Evolutionary conservation across 495 filamentous ascomycete genomes (phyloP), one percentile per base, ranked within the genome.

Genomic region (Hypoxylon rickii): DNA sequence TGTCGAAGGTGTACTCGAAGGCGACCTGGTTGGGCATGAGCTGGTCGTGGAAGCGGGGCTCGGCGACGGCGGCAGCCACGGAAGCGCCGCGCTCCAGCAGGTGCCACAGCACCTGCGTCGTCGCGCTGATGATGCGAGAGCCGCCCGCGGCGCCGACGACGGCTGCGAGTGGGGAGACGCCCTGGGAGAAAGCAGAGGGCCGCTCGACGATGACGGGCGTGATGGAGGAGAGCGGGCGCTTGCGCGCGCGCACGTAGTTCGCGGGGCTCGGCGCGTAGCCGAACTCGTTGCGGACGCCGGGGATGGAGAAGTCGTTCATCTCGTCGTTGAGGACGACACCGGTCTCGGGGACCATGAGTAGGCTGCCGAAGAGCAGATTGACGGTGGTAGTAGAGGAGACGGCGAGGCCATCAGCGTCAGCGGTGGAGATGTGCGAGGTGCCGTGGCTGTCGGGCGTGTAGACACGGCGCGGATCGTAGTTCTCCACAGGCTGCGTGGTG

Each of bases 291-390:
- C 77, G 79, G 6, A 72, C 69, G 19, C 81, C 83, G 1, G 89
- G 89, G 59, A 89, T 87, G 8, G 83, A 86, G 73, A 90, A 89
- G 79, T 86, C 87, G 64, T 92, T 86, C 90, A 93, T 93, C 67
- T 92, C 87, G 65, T 93, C 84, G 69, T 95, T 95, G 81, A 94
- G 87, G 40, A 96, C 89, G 42, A 96, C 82, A 10, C 81, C 82
- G 0, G 90, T 94, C 61, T 91, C 85, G 0, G 90, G 90, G 0
- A 91, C 85, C 73, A 96, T 83, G 29, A 96, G 58, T 20, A 82
- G 73, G 36, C 82, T 85, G 13, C 92, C 92, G 48, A 96, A 97
- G 0, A 92, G 76, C 1, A 93, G 75, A 70, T 97, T 97, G 52
- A 97, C 77, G 0, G 92, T 96, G 1, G 87, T 88, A 2, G 89